phyloP scores from a whole-genome alignment of 2,329 filamentous ascomycete genomes.

The Hymenoscyphus scutula region DNA sequence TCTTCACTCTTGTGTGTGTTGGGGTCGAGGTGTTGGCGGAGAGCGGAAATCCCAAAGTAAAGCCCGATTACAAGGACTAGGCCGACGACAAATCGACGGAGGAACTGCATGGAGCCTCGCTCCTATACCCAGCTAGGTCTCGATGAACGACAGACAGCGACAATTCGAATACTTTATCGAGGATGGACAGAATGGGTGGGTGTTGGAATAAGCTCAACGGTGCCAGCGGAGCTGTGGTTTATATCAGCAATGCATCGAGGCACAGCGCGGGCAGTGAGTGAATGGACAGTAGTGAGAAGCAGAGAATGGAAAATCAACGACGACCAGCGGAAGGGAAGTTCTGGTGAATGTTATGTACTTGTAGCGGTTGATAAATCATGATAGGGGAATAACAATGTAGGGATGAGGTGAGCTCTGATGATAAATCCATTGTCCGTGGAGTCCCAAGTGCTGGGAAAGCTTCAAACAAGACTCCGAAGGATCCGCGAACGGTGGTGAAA shows the following conservation, averaged over 20 bases:
- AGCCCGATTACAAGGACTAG: constrained; percentile 44
- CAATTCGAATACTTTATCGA: not conserved
- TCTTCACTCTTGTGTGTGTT: constrained; percentile 53
- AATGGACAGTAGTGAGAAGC: not conserved
- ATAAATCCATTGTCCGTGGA: constrained; percentile 4
- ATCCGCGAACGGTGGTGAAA: not conserved
- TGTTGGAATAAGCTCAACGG: not conserved
- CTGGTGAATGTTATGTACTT: not conserved
- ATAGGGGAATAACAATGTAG: not conserved
- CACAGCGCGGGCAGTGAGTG: not conserved
- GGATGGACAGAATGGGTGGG: not conserved
- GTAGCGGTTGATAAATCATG: not conserved
- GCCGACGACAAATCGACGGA: constrained; percentile 33
- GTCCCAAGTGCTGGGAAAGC: not conserved
- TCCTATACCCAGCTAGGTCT: constrained; percentile 4
- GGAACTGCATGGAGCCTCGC: constrained; percentile 23
- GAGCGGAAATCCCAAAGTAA: constrained; percentile 46
- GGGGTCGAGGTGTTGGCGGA: constrained; percentile 60
- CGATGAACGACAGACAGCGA: not conserved
- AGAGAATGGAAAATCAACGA: not conserved
- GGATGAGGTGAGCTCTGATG: constrained; percentile 4
- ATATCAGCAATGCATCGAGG: constrained; percentile 1
- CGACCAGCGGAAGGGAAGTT: not conserved
- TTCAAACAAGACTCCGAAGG: not conserved
- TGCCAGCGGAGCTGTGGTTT: not conserved